A percentile compares a stretch with the other conserved stretches of the same genome.
Evolutionary conservation across 805 yeast genomes (phyloP).

Genomic region (Candida dajiaensis): DNA sequence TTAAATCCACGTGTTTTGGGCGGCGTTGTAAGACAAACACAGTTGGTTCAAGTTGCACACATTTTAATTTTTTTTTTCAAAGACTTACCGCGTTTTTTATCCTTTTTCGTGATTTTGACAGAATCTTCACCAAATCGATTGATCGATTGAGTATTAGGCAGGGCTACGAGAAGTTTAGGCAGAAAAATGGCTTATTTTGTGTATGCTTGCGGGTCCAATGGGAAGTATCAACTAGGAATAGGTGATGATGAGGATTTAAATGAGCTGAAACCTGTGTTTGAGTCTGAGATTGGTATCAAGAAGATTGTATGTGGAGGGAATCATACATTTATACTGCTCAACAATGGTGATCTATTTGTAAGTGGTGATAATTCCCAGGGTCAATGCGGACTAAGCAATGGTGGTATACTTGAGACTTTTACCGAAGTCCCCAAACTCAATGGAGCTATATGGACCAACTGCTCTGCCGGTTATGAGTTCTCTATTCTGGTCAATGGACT

Average conservation of each 20-base stretch:
- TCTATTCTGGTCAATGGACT: constrained; percentile 41
- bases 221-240: constrained; percentile 67
- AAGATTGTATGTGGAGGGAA: constrained; percentile 78
- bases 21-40: background rate
- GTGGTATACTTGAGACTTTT: constrained; percentile 11
- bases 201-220: constrained; percentile 79
- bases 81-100: background rate
- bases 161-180: background rate
- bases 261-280: constrained; percentile 18
- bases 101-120: background rate
- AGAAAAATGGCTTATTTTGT: constrained; percentile 21
- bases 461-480: constrained; percentile 80
- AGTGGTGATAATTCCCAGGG: constrained; percentile 55
- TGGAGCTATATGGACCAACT: constrained; percentile 34
- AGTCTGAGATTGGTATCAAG: constrained; percentile 23
- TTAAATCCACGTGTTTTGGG: background rate
- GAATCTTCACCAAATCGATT: too few species aligned
- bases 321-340: constrained; percentile 61
- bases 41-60: background rate
- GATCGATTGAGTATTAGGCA: background rate
- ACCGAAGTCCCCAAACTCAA: constrained; percentile 14
- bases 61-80: background rate
- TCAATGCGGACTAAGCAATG: constrained; percentile 41
- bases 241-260: constrained; percentile 45
- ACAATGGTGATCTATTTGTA: constrained; percentile 46